Evolutionary conservation across 257 asterid species (phyloP).

Genomic region (Nyctanthes arbortristis): DNA sequence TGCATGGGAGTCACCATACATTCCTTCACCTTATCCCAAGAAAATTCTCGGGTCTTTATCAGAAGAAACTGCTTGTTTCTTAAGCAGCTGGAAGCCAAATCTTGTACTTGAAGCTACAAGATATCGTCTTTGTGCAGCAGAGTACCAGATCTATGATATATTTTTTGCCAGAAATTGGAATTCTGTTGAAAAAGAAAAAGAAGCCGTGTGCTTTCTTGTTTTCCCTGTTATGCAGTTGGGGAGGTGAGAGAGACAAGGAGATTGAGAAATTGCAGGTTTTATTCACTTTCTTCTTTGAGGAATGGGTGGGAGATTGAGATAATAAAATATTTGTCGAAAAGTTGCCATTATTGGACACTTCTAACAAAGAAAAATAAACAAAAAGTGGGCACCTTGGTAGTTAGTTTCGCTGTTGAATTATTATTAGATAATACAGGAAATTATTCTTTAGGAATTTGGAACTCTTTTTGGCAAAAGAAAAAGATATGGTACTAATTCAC

Average conservation of each 20-base stretch:
- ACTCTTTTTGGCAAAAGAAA: too few relatives aligned
- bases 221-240: conserved; percentile 1
- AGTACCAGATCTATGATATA: not conserved
- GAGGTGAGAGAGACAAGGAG: conserved; percentile 16
- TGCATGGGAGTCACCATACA: conserved; percentile 76
- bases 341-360: not conserved
- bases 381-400: not conserved
- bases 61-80: conserved; percentile 45
- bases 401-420: not conserved
- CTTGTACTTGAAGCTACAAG: conserved; percentile 55
- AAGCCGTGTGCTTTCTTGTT: not conserved
- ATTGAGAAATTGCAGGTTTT: conserved; percentile 32
- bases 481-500: too few relatives aligned
- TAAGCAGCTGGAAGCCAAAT: conserved; percentile 42
- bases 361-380: not conserved
- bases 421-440: not conserved
- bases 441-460: not conserved
- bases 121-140: conserved; percentile 9
- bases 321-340: not conserved
- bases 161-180: conserved; percentile 18
- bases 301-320: conserved; percentile 11
- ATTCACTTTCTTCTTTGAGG: conserved; percentile 41
- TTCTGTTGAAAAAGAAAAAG: conserved; percentile 13
- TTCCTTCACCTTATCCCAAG: conserved; percentile 36
- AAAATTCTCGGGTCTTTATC: conserved; percentile 37